Conservation (phyloP, 768 basidiomycete species). For the Grammothele lineata region DNA sequence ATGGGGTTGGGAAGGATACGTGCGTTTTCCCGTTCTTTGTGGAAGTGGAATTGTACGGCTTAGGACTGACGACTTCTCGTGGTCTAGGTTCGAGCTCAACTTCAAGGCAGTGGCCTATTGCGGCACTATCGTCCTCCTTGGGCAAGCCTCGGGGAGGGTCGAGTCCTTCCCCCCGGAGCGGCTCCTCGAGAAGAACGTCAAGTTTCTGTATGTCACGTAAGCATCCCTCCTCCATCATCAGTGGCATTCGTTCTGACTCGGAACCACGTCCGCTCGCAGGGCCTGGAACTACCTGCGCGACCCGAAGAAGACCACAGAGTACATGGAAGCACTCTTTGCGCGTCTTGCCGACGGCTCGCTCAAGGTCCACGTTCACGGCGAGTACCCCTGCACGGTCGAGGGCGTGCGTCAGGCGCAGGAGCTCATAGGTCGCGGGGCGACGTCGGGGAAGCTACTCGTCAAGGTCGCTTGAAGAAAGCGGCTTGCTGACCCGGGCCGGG, state of each 20-base stretch:
- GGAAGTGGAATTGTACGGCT: too few relatives aligned
- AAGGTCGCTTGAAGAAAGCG: too few relatives aligned
- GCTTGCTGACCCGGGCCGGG: too few relatives aligned
- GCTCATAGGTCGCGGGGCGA: slow-evolving; percentile 71
- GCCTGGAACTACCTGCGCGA: slow-evolving; percentile 72
- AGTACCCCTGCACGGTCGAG: slow-evolving; percentile 82
- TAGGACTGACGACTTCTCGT: too few relatives aligned
- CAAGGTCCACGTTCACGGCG: slow-evolving; percentile 67
- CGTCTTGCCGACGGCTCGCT: slow-evolving; percentile 57
- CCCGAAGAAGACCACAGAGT: slow-evolving; percentile 64
- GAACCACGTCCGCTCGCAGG: slow-evolving; percentile 42
- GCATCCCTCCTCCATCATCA: not conserved
- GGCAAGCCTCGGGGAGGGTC: slow-evolving; percentile 87
- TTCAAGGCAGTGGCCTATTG: slow-evolving; percentile 79
- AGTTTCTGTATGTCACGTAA: slow-evolving; percentile 72
- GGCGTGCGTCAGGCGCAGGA: slow-evolving; percentile 72
- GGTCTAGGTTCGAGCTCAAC: too few relatives aligned
- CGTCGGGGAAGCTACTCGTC: slow-evolving; percentile 82
- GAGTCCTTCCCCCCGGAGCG: slow-evolving; percentile 70
- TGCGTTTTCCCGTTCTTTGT: slow-evolving; percentile 47
- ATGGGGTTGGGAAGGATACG: slow-evolving; percentile 95
- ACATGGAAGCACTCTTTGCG: slow-evolving; percentile 60
- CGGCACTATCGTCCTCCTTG: slow-evolving; percentile 85
- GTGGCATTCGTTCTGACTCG: not conserved
- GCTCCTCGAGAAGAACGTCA: slow-evolving; percentile 79